These are phyloP conservation scores for Fusarium sp. DNA, from an alignment of 2,329 filamentous ascomycete genomes.

Conservation along the genomic window DNA sequence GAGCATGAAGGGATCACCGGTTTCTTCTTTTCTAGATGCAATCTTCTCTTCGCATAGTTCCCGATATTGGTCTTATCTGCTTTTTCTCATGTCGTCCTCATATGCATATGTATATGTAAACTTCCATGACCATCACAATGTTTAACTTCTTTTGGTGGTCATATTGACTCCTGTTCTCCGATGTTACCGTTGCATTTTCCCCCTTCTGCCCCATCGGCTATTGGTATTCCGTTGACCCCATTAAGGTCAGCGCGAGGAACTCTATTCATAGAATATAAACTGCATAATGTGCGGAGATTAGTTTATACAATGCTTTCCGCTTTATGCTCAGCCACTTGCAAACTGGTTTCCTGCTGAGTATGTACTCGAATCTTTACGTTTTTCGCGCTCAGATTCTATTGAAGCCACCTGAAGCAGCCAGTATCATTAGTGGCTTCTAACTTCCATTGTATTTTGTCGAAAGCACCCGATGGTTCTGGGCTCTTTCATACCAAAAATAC, in stretches of 20 bases:
- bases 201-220: slow-evolving; percentile 8
- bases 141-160: slow-evolving; percentile 15
- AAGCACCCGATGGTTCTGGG: slow-evolving; percentile 24
- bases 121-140: slow-evolving; percentile 3
- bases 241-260: slow-evolving; percentile 17
- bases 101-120: background rate
- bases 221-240: slow-evolving; percentile 19
- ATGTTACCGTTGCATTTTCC: slow-evolving; percentile 37
- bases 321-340: slow-evolving; percentile 15
- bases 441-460: too few relatives aligned
- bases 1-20: background rate
- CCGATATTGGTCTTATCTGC: background rate
- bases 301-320: slow-evolving; percentile 7
- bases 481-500: slow-evolving; percentile 31
- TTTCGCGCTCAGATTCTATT: background rate
- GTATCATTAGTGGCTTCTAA: slow-evolving; percentile 23
- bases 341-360: background rate
- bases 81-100: background rate
- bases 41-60: background rate
- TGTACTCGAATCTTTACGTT: background rate
- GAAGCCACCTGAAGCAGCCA: slow-evolving; percentile 46
- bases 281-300: slow-evolving; percentile 29
- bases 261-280: slow-evolving; percentile 42
- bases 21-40: background rate
- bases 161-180: slow-evolving; percentile 20